These are phyloP conservation scores for Neospermospora avenae DNA, from an alignment of 2,329 filamentous ascomycete genomes.

Conservation along the genomic window DNA sequence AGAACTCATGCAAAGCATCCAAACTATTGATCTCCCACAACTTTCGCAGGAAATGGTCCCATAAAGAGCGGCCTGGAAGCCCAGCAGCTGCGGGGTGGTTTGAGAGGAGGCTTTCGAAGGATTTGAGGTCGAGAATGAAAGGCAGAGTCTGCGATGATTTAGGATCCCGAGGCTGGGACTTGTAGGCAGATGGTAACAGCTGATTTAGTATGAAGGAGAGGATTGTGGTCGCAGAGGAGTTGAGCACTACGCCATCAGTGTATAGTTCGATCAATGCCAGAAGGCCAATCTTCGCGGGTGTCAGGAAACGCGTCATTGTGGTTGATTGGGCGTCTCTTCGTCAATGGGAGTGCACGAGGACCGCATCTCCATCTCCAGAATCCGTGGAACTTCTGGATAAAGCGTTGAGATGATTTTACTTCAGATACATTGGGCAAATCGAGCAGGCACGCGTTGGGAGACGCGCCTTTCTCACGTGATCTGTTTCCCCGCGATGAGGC, in stretches of 20 bases:
- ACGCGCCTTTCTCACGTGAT: not conserved
- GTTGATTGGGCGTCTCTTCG: not conserved
- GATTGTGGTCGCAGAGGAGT: conserved; percentile 67
- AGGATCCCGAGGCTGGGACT: conserved; percentile 15
- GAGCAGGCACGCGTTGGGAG: not conserved
- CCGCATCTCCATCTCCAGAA: conserved; percentile 4
- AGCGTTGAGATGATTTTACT: too few relatives aligned
- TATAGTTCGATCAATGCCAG: conserved; percentile 82
- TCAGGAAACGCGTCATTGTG: conserved; percentile 76
- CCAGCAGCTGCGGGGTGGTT: conserved; percentile 50
- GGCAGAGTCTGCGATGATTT: conserved; percentile 16
- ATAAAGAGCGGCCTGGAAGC: conserved; percentile 75
- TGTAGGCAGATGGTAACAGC: conserved; percentile 50
- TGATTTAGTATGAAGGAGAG: conserved; percentile 77
- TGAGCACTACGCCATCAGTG: conserved; percentile 65
- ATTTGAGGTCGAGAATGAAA: conserved; percentile 52
- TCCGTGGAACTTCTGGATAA: not conserved
- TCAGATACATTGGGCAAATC: not conserved
- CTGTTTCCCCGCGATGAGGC: not conserved
- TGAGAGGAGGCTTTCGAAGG: conserved; percentile 57
- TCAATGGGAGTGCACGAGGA: not conserved
- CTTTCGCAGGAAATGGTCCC: conserved; percentile 77
- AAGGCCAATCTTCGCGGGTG: conserved; percentile 82
- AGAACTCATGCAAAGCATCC: conserved; percentile 75
- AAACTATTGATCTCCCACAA: conserved; percentile 84